Evolutionary conservation across 176 grass and related monocot species (phyloP), one percentile per base, ranked within the genome.

Genomic region (Oryza glumipatula): DNA sequence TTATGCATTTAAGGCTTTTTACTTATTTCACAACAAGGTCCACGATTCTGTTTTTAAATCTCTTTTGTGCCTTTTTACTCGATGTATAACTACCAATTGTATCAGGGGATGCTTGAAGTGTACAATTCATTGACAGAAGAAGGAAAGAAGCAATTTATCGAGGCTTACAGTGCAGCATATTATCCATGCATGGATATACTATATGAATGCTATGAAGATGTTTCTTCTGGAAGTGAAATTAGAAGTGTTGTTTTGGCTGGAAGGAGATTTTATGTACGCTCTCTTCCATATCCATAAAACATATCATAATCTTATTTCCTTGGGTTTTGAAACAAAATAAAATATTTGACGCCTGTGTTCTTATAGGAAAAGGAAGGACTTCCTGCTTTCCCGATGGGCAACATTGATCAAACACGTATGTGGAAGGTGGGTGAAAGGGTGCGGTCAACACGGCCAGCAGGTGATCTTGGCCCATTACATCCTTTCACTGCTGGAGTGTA

Each of bases 401-500:
- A 93, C 10, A 94, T 94, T 28, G 91, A 94, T 85, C 91, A 94
- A 81, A 94, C 94, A 60, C 86, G 76, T 0, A 94, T 97, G 94
- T 97, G 91, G 94, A 97, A 94, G 70, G 94, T 93, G 45, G 89
- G 94, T 10, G 89, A 97, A 80, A 81, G 46, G 82, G 94, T 97
- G 28, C 91, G 94, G 63, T 83, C 94, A 44, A 86, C 84, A 39
- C 85, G 91, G 30, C 87, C 91, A 76, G 72, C 78, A 23, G 89
- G 79, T 72, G 94, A 97, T 74, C 88, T 94, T 52, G 91, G 89
- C 4, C 94, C 87, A 1, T 45, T 92, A 75, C 85, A 97, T 66
- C 91, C 94, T 16, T 97, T 97, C 65, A 97, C 94, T 51, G 94
- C 94, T 47, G 94, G 94, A 80, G 87, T 94, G 19, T 94, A 94